Evolutionary conservation across 1,139 yeast species (phyloP).

Genomic region (Nakaseomyces glabratus): DNA sequence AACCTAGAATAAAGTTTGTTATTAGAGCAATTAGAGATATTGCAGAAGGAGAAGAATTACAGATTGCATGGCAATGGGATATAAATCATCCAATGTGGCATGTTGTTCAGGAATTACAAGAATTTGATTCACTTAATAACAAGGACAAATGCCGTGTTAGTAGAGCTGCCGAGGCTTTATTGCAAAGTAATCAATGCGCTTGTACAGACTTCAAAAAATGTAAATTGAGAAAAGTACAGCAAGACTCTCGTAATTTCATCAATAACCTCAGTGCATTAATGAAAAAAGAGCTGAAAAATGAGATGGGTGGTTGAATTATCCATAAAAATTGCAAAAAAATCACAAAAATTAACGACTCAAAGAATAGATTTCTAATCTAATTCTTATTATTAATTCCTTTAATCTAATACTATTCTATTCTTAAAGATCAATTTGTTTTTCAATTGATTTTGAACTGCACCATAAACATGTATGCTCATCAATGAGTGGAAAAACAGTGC

Average conservation of each 20-base stretch:
- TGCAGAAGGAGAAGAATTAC: constrained; percentile 53
- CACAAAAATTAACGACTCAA: no score
- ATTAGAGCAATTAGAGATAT: constrained; percentile 53
- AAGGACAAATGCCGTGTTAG: constrained; percentile 6
- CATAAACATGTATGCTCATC: no score
- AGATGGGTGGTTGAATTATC: no score
- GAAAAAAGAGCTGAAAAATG: constrained; percentile 2
- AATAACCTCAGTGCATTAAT: constrained; percentile 2
- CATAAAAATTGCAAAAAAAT: no score
- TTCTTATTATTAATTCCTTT: no score
- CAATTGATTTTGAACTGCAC: no score
- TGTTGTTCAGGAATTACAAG: constrained; percentile 36
- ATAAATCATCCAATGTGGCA: constrained; percentile 59
- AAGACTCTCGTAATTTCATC: constrained; percentile 1
- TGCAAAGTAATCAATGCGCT: constrained; percentile 5
- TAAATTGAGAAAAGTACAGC: constrained; percentile 4
- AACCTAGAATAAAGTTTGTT: constrained; percentile 34
- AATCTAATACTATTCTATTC: no score
- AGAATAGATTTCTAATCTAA: no score
- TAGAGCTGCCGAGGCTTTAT: constrained; percentile 5
- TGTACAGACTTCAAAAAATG: not conserved
- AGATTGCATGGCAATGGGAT: constrained; percentile 89
- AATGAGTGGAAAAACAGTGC: no score
- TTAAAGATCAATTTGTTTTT: no score
- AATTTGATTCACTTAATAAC: constrained; percentile 33